Evolutionary conservation across 1,284 basidiomycete genomes (phyloP).

Genomic region (Erythrobasidium hasegawianum): DNA sequence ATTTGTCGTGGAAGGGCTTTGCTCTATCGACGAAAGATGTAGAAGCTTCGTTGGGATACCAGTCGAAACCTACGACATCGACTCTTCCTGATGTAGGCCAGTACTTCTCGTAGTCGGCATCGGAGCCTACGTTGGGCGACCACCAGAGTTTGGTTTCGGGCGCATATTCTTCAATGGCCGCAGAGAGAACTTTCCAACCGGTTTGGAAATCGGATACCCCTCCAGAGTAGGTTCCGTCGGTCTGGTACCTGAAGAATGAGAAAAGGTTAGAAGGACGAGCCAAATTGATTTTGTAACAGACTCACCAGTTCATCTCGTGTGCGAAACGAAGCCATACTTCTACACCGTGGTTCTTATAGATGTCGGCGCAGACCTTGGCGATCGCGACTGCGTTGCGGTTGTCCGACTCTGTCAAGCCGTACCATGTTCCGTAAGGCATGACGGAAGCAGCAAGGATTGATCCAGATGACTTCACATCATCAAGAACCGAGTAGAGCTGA

Average conservation of each 20-base stretch:
- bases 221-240: slow-evolving; percentile 46
- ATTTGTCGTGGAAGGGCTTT: slow-evolving; percentile 33
- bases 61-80: slow-evolving; percentile 48
- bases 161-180: slow-evolving; percentile 45
- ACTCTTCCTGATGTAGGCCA: slow-evolving; percentile 47
- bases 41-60: slow-evolving; percentile 39
- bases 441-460: slow-evolving; percentile 35
- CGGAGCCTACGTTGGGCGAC: slow-evolving; percentile 44
- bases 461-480: slow-evolving; percentile 34
- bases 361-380: slow-evolving; percentile 47
- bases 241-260: slow-evolving; percentile 33
- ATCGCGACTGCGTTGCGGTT: slow-evolving; percentile 47
- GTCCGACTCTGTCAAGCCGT: slow-evolving; percentile 40
- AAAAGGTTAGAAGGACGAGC: too few relatives aligned
- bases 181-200: slow-evolving; percentile 48
- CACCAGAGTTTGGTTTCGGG: slow-evolving; percentile 45
- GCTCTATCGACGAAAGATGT: slow-evolving; percentile 27
- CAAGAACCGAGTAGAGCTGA: slow-evolving; percentile 32
- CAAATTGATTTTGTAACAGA: too few relatives aligned
- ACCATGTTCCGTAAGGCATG: slow-evolving; percentile 39
- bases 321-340: slow-evolving; percentile 50
- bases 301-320: slow-evolving; percentile 31
- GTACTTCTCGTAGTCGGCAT: slow-evolving; percentile 44
- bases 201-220: slow-evolving; percentile 48
- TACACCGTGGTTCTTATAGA: slow-evolving; percentile 48